Evolutionary conservation across 345 rosid species (phyloP), one percentile per base, ranked within the genome.

Genomic region (Populus nigra): DNA sequence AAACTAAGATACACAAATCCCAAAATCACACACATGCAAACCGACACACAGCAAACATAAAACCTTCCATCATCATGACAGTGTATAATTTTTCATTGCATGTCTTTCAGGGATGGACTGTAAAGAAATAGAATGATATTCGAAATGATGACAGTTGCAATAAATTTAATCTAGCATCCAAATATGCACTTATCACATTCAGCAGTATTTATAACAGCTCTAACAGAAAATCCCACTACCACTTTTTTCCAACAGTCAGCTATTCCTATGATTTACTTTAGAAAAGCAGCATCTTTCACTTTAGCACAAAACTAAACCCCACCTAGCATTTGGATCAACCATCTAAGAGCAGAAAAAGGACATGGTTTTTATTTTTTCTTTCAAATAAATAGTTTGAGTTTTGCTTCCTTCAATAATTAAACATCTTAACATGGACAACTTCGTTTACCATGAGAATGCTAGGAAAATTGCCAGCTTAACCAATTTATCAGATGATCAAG

Each of bases 401-500:
- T 55, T 20, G 57, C 13, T 22, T 17, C 47, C 47, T 33, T 39
- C 17, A 17, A 71, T 29, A 0, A 29, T 8, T 27, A 35, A 70
- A 45, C 35, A 31, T 47, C n/a, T 45, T 45, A 13, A 57, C 22
- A 16, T 57, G 67, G 33, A 10, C 18, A 57, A 10, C 50, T 5
- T 59, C 4, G 23, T 55, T 73, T 45, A 57, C 29, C 15, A 57
- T 23, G 17, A 73, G 35, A 73, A 36, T 36, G 50, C 25, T 12
- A 36, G 23, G 50, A 25, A 72, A 17, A 50, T 5, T 50, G 22
- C n/a, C 8, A 61, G 23, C 18, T 5, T 23, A 27, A 20, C 38
- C 49, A 36, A 74, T 73, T 16, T 36, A 62, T 65, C 43, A 43
- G 38, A 45, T 74, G 41, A 74, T 41, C n/a, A 50, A 18, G n/a